Conservation (phyloP, 768 basidiomycete genomes). For the Clathrus columnatus region DNA sequence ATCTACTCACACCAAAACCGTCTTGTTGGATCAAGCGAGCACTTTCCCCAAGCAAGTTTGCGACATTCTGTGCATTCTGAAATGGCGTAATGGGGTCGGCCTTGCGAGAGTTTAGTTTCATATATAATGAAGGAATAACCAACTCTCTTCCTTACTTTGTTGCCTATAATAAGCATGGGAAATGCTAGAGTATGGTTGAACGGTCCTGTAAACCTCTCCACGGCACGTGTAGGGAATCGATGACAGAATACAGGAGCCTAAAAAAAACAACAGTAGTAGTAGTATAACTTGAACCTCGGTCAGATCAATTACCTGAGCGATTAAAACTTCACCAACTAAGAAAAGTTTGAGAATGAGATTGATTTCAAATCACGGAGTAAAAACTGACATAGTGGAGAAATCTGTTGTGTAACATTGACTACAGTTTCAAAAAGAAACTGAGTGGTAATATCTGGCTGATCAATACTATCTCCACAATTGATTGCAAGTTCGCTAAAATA, state of each 20-base stretch:
- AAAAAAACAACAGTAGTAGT: conserved; percentile 13
- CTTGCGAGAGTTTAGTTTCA: too few species aligned
- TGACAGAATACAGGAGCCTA: conserved; percentile 18
- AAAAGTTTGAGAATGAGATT: conserved; percentile 14
- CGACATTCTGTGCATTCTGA: too few species aligned
- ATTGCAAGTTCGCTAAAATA: not conserved
- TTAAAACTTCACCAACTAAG: conserved; percentile 6
- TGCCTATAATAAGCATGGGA: conserved; percentile 14
- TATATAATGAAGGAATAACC: too few species aligned
- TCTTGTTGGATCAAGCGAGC: too few species aligned
- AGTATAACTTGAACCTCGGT: conserved; percentile 13
- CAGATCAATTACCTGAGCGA: not conserved
- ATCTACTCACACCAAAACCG: too few species aligned
- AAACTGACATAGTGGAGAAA: not conserved
- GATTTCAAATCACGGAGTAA: too few species aligned
- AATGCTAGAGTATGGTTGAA: conserved; percentile 14
- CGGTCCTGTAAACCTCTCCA: conserved; percentile 15
- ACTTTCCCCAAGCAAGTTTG: too few species aligned
- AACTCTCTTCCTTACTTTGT: conserved; percentile 13
- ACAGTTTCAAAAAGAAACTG: not conserved
- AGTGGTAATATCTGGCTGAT: conserved; percentile 1
- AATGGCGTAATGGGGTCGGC: too few species aligned
- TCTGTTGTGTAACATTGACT: not conserved
- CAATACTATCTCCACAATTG: conserved; percentile 4
- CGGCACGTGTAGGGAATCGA: conserved; percentile 10